Conservation (phyloP, 2,329 filamentous ascomycete genomes). For the Colletotrichum simmondsii region DNA sequence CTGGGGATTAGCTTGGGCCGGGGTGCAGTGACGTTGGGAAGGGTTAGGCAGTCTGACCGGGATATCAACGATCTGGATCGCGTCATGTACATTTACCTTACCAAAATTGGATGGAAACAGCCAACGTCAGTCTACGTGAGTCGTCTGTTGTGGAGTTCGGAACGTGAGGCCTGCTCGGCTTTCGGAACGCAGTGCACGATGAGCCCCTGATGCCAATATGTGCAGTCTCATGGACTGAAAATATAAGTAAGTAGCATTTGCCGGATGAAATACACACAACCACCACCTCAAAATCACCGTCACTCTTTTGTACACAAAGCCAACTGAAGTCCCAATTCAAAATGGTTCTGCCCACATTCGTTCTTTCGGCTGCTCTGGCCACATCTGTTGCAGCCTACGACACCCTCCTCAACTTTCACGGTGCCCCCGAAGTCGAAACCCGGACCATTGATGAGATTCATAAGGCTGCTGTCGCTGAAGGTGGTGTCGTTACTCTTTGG, state of each 20-base stretch:
- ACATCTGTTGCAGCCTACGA: slow-evolving; percentile 5
- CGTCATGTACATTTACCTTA: background rate
- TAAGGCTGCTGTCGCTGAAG: slow-evolving; percentile 58
- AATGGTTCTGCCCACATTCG: background rate
- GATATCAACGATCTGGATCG: background rate
- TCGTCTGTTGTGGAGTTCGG: background rate
- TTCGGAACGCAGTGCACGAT: background rate
- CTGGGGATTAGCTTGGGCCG: background rate
- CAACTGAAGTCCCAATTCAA: background rate
- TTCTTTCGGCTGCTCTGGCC: background rate
- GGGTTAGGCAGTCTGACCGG: background rate
- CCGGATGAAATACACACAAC: background rate
- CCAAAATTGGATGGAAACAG: background rate
- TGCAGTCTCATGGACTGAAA: background rate
- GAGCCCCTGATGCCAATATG: background rate
- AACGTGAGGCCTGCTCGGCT: background rate
- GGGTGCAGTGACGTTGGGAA: background rate
- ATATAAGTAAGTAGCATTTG: background rate
- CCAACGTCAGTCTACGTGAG: background rate
- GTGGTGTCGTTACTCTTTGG: slow-evolving; percentile 56
- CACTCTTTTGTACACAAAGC: background rate
- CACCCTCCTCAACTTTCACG: slow-evolving; percentile 26
- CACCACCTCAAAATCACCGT: background rate
- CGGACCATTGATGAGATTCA: slow-evolving; percentile 61
- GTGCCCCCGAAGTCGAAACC: slow-evolving; percentile 48